Percentiles rank a stretch among this genome's conserved stretches.
These are phyloP conservation scores for Glycine tomentella DNA, from an alignment of 306 rosid genomes.

Conservation along the genomic window DNA sequence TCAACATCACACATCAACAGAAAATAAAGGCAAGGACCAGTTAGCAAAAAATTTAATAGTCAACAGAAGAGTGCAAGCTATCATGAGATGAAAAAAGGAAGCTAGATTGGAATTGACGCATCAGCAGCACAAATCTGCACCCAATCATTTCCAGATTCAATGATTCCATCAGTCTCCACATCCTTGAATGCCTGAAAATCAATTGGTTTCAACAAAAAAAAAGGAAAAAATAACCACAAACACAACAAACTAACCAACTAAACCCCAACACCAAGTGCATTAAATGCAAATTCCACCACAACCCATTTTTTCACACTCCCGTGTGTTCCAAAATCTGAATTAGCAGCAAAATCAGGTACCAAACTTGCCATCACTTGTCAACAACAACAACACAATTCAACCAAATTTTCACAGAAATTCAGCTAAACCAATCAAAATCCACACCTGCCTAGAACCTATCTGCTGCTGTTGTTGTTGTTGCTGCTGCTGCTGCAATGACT, in stretches of 20 bases:
- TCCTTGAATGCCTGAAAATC: conserved; percentile 40
- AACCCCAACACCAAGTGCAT: conserved; percentile 35
- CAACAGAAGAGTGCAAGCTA: conserved; percentile 36
- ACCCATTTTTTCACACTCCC: conserved; percentile 45
- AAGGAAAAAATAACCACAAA: background rate
- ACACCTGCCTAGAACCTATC: conserved; percentile 89
- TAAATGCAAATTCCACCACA: conserved; percentile 49
- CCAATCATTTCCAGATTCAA: conserved; percentile 49
- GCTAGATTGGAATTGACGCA: conserved; percentile 43
- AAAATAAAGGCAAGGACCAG: conserved; percentile 35
- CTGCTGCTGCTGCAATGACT: conserved; percentile 72
- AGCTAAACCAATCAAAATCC: conserved; percentile 47
- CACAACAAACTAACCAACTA: conserved; percentile 45
- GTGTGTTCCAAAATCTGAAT: conserved; percentile 33
- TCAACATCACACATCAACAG: conserved; percentile 28
- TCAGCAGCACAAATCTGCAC: conserved; percentile 40
- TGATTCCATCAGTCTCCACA: conserved; percentile 51
- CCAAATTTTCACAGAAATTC: conserved; percentile 43
- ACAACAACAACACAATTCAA: conserved; percentile 39
- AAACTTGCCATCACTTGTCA: conserved; percentile 36
- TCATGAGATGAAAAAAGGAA: conserved; percentile 46
- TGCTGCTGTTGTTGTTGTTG: conserved; percentile 38
- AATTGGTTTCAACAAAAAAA: conserved; percentile 20
- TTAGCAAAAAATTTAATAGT: conserved; percentile 42
- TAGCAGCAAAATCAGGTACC: conserved; percentile 21